A percentile compares a stretch with the other conserved stretches of the same genome.
Evolutionary conservation across 192 early-diverging fungal species (phyloP).

Genomic region (Podila epicladia): DNA sequence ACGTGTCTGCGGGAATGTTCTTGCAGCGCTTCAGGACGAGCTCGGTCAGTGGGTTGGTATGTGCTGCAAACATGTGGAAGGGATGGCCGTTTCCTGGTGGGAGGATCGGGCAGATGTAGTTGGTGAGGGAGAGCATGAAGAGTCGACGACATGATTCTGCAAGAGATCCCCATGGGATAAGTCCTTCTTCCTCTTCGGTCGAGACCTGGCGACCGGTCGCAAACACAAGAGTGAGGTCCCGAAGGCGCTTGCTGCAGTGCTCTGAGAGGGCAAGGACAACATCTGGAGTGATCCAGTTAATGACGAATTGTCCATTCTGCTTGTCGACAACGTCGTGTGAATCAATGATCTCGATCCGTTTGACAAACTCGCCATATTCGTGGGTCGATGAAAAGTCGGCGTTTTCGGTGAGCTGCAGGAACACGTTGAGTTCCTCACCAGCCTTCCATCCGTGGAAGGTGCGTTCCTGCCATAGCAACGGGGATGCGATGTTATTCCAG

Average conservation of each 20-base stretch:
- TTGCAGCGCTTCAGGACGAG: slow-evolving; percentile 48
- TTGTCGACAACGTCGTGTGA: slow-evolving; percentile 51
- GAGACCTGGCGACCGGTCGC: slow-evolving; percentile 44
- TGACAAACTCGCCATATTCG: slow-evolving; percentile 51
- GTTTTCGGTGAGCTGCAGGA: slow-evolving; percentile 42
- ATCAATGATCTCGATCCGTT: slow-evolving; percentile 49
- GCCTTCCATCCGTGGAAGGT: slow-evolving; percentile 52
- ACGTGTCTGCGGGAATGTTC: slow-evolving; percentile 45
- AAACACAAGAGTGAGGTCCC: slow-evolving; percentile 43
- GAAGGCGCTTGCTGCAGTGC: slow-evolving; percentile 41
- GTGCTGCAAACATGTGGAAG: slow-evolving; percentile 38
- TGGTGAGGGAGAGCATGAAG: slow-evolving; percentile 46
- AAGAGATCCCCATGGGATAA: slow-evolving; percentile 45
- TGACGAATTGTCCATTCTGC: slow-evolving; percentile 49
- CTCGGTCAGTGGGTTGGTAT: slow-evolving; percentile 42
- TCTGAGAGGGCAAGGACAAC: slow-evolving; percentile 50
- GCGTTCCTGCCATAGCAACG: slow-evolving; percentile 48
- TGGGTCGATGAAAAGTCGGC: slow-evolving; percentile 51
- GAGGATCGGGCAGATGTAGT: slow-evolving; percentile 40
- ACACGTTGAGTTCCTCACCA: slow-evolving; percentile 48
- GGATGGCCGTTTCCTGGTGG: slow-evolving; percentile 30
- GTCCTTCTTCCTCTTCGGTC: slow-evolving; percentile 42
- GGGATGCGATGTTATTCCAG: slow-evolving; percentile 46
- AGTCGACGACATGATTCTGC: slow-evolving; percentile 50
- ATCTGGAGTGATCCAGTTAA: slow-evolving; percentile 53